Percentiles rank a stretch among this genome's conserved stretches.
Conservation (phyloP, 2,329 filamentous ascomycete species). For the Paecilomyces niveus region DNA sequence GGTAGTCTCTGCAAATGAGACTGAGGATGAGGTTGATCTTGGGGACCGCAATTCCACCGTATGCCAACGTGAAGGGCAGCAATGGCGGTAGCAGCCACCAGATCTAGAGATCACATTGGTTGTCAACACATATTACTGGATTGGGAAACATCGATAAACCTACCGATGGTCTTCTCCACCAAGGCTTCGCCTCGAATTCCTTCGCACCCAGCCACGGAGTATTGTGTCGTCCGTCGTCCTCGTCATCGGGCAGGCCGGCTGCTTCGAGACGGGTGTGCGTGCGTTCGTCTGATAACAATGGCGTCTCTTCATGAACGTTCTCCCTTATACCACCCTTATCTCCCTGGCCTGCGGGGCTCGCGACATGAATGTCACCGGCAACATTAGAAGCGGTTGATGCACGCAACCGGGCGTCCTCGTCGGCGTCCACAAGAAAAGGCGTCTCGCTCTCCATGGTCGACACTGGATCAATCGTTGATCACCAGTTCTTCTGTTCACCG, state of each 20-base stretch:
- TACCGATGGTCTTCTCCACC: conserved; percentile 48
- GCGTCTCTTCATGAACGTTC: conserved; percentile 18
- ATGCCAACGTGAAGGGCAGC: conserved; percentile 73
- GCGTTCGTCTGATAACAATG: conserved; percentile 13
- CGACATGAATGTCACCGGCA: not conserved
- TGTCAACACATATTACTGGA: not conserved
- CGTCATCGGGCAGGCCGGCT: conserved; percentile 1
- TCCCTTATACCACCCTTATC: conserved; percentile 13
- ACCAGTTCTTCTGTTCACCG: not conserved
- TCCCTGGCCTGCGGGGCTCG: conserved; percentile 2
- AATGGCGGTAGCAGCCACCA: conserved; percentile 80
- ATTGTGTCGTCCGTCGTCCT: conserved; percentile 4
- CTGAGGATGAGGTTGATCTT: conserved; percentile 80
- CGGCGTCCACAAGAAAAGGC: conserved; percentile 22
- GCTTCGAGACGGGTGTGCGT: not conserved
- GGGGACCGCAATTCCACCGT: conserved; percentile 78
- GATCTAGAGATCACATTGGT: conserved; percentile 44
- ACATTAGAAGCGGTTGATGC: conserved; percentile 8
- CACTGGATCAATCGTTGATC: not conserved
- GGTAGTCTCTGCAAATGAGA: conserved; percentile 77
- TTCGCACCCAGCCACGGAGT: conserved; percentile 11
- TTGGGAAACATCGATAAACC: conserved; percentile 12
- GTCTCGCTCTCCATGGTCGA: conserved; percentile 27
- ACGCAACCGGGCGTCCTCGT: conserved; percentile 22
- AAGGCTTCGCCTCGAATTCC: conserved; percentile 36